Conservation (phyloP, 75 land plant genomes). For the Cunninghamia lanceolata region DNA sequence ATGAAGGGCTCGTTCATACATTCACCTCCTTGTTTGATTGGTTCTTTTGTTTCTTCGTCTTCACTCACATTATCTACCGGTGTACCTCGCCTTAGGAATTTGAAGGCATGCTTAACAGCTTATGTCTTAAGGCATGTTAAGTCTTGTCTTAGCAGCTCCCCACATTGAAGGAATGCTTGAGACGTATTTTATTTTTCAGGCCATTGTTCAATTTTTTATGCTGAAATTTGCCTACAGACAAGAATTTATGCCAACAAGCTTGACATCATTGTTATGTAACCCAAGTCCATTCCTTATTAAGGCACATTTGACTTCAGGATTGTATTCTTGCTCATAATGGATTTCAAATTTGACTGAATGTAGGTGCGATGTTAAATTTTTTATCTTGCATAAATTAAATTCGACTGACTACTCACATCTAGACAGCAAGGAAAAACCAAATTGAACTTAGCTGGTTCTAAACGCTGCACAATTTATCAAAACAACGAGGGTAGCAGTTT, state of each 20-base stretch:
- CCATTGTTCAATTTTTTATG: no score
- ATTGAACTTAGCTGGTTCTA: background rate
- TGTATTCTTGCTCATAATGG: background rate
- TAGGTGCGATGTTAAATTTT: background rate
- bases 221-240: no score
- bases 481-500: background rate
- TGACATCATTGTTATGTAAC: background rate
- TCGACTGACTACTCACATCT: background rate
- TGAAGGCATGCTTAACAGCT: no score
- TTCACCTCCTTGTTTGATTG: no score
- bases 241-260: background rate
- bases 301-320: background rate
- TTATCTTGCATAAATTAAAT: background rate
- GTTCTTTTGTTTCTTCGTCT: no score
- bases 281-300: background rate
- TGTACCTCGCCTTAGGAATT: no score
- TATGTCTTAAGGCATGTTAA: no score
- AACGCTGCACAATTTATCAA: background rate
- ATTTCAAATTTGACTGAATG: background rate
- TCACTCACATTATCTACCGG: no score
- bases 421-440: background rate
- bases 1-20: no score
- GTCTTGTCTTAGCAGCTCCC: no score
- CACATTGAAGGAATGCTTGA: no score
- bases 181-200: no score